Evolutionary conservation across 305 asterid species (phyloP), one percentile per base, ranked within the genome.

Genomic region (Fraxinus greggii): DNA sequence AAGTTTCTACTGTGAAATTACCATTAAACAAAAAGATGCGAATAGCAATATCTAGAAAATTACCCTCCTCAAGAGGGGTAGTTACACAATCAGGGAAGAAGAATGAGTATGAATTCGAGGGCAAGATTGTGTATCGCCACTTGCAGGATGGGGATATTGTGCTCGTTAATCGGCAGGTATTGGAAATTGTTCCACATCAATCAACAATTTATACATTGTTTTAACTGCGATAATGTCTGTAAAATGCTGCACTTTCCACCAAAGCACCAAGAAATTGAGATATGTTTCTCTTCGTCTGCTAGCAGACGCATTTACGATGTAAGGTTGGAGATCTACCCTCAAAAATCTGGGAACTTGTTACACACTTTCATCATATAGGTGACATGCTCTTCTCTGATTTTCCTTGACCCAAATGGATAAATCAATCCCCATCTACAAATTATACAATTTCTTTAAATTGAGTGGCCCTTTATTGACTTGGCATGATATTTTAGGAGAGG

Each of bases 91-190:
- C 89, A 33, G 98, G 94, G 82, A 91, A 89, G 90, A 88, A 78
- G 83, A 79, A 82, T 7, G 95, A 89, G 80, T 87, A 88, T 86
- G 98, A 92, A 67, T 88, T 91, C 85, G 99, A 96, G 89, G 95
- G 99, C 21, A 96, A 94, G 88, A 81, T 78, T 80, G 98, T 96
- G 63, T 80, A 82, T 84, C 97, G 99, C 72, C 99, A 96, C 90
- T 87, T 96, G 91, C 94, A 88, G 86, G 99, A 96, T 86, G 99
- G 99, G 69, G 99, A 96, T 87, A 87, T 96, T 81, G 99, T 96
- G 82, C 98, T 96, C 83, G 98, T 94, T 69, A 96, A 96, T 88
- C 90, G 99, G 26, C 99, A 96, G 98, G 99, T 96, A 85, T 69
- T 67, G 72, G 63, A 75, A 81, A 36, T 26, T 73, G 81, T 38